Evolutionary conservation across 352 stramenopile species (phyloP), one percentile per base, ranked within the genome.

Genomic region (Achlya hypogyna): DNA sequence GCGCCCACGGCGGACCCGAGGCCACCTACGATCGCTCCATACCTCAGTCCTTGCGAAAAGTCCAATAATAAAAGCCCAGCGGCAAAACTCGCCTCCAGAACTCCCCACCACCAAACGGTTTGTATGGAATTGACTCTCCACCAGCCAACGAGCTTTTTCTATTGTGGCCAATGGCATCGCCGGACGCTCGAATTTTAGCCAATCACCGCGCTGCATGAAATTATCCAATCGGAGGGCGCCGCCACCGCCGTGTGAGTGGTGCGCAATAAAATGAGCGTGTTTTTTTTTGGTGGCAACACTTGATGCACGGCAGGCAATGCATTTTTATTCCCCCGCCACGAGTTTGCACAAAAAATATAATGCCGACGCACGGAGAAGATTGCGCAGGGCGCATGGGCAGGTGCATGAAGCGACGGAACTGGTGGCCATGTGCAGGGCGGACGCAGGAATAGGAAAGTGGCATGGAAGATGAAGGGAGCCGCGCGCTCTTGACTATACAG

Each of bases 41-140:
- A 52, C 28, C 29, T 49, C 23, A 67, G 43, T 67, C 60, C 60
- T 67, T 67, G 60, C 60, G 40, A 67, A 67, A 67, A 67, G 60
- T 67, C 60, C 60, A 67, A 67, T 67, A 67, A 67, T 67, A 58
- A 49, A 52, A 64, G 23, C 18, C 10, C 27, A 28, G 4, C 9
- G 1, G 5, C 1, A 22, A 27, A 45, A 27, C 16, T 22, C 52
- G 23, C 28, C 38, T n/a, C 49, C 16, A 10, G 25, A 38, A 23
- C 60, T 51, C 60, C 60, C 51, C 40, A 51, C 60, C 45, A 67
- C 60, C 60, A 67, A 67, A 67, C 60, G 25, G 18, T 64, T 34
- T 43, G 20, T 60, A 67, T 67, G 29, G 16, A 53, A 23, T 20
- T 31, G 38, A 60, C 29, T 53, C 58, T 65, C 28, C n/a, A 67